Evolutionary conservation across 73 alveolate species (phyloP).

Genomic region (Stentor roeselii): DNA sequence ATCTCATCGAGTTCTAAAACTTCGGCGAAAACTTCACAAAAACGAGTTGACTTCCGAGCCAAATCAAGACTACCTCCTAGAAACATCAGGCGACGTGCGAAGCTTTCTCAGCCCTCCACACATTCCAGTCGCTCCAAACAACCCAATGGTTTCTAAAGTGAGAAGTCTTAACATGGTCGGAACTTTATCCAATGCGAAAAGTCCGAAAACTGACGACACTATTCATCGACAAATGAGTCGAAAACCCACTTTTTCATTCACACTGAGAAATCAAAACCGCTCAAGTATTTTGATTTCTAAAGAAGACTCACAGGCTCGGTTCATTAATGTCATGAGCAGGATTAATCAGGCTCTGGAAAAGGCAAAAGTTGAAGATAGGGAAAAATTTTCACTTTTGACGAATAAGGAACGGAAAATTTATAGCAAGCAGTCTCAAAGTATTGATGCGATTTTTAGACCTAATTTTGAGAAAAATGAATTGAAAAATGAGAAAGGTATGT

Average conservation of each 20-base stretch:
- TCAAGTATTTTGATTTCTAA: neutral
- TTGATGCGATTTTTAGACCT: neutral
- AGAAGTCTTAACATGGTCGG: neutral
- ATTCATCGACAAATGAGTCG: neutral
- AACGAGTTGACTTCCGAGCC: neutral
- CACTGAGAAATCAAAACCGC: neutral
- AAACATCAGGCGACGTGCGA: neutral
- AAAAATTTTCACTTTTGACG: neutral
- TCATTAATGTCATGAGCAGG: neutral
- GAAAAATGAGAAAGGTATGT: neutral
- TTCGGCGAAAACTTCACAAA: neutral
- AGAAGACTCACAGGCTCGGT: neutral
- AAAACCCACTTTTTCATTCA: neutral
- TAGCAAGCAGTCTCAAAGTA: neutral
- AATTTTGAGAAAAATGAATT: too few species aligned
- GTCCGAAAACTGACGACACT: neutral
- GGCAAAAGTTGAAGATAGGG: neutral
- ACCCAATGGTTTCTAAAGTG: neutral
- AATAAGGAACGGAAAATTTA: neutral
- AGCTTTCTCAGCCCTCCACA: neutral
- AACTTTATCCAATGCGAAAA: neutral
- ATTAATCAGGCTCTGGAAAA: neutral
- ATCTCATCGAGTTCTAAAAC: neutral
- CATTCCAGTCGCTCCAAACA: neutral
- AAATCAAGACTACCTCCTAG: neutral